Base-by-base conservation (phyloP, 148 eudicot genomes). In the Persicaria tinctoria region DNA sequence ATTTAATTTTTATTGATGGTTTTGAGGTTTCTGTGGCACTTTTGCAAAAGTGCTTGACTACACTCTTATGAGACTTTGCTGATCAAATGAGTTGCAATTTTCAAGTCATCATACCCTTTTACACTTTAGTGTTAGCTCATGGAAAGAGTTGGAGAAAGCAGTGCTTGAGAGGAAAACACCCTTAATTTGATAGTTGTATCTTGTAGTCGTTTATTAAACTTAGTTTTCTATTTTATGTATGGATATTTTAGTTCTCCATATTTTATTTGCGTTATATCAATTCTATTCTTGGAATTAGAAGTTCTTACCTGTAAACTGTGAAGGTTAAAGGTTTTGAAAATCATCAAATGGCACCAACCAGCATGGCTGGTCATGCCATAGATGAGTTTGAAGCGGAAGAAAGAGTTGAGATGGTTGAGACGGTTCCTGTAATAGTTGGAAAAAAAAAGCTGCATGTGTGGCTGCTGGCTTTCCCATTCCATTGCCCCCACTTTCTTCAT, bases 281-380 rank as follows among this genome's bases (percentile, higher is more conserved):
- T 14, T 49, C 16, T 18, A 53, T 45, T 47, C 16, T 17, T 5
- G 9, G 54, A 38, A 64, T 12, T 47, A 11, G n/a, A 66, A 66
- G 47, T 5, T 41, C 17, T 13, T 14, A 41, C 70, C 41, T 8
- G 7, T 66, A 5, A 13, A 38, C 38, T 66, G 32, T 47, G 38
- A 51, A 70, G 55, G 73, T 48, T 51, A 50, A 85, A 80, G 78
- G 17, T 59, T 47, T 79, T 46, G 91, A 90, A 44, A 82, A 79
- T 78, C 54, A 50, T 70, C 51, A 72, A 1, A 8, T 66, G 59
- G 75, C 78, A 55, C 93, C 97, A 71, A 93, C 93, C 70, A 84
- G 93, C 81, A 88, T 91, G 86, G 96, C 96, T 83, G 93, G 97
- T 76, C 86, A 89, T 84, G 88, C 88, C 20, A 74, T 64, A 38